Base-by-base conservation (phyloP, 176 grass and related monocot species). In the Alopecurus myosuroides region DNA sequence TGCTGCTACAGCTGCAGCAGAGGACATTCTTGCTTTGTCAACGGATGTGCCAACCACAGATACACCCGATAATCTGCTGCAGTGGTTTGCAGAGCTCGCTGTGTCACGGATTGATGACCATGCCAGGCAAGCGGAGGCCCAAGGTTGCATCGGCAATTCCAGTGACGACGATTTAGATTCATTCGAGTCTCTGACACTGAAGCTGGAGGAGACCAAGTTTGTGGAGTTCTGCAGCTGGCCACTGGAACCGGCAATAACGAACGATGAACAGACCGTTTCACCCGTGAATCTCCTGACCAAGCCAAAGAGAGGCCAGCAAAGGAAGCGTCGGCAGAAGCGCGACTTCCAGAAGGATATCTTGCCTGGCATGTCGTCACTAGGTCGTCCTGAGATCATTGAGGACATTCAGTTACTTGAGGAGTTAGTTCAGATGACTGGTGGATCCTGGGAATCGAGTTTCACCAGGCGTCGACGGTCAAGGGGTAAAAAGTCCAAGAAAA, bases 291-390 rank as follows among this genome's bases (percentile, higher is more conserved):
- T 95, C 50, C 70, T 91, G 33, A 89, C 78, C 12, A 89, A 85
- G 70, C 87, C 90, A 58, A 94, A 79, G 46, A 88, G 96, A 50
- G 89, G 91, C 18, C 93, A 84, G 42, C 83, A 88, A 48, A 95
- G 97, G 78, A 94, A 85, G 65, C 45, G 97, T 18, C 74, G 93
- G 79, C 93, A 94, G 75, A 91, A 82, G 85, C 82, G 84, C 11
- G 93, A 98, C 75, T 98, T 98, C 31, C 93, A 98, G 86, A 92
- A 88, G 82, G 97, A 98, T 49, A 84, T 98, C 44, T 86, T 98
- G 28, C 93, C 97, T 37, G 60, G 89, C 40, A 77, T 98, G 49
- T 89, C 88, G 3, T 89, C 97, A 6, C 93, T 98, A 62, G 90
- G 93, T 15, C 85, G 93, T 35, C 91, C 92, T 81, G 91, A 98